Evolutionary conservation across 345 rosid genomes (phyloP), one percentile per base, ranked within the genome.

Genomic region (Eutrema heterophyllum): DNA sequence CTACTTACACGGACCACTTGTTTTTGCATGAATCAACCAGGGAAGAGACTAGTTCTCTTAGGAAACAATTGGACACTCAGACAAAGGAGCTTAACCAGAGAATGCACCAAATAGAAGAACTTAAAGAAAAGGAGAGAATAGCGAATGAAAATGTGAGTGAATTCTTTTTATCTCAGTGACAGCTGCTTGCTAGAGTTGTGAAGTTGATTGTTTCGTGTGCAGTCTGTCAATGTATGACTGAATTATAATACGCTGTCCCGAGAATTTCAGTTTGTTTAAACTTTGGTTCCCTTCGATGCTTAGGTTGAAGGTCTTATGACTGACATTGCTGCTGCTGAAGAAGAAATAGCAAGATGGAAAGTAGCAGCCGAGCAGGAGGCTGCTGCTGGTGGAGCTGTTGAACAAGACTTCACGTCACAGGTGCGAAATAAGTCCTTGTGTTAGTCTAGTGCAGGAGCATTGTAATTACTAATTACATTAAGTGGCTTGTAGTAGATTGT

Each of bases 291-390:
- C 49, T 62, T 9, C 7, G 21, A 41, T 70, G 39, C 56, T 56
- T 76, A 96, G 99, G 86, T 96, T 70, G 98, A 96, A 84, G 99
- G 98, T 77, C 93, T 96, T 64, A 92, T 96, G 98, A 81, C 86
- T 71, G 98, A 96, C 78, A 89, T 96, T 75, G 87, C 96, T 80
- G 95, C 95, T 62, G 93, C 99, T 67, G 99, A 92, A 82, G 99
- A 92, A 88, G 99, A 96, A 86, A 96, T 96, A 75, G 67, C 84
- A 21, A 86, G 99, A 83, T 96, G 99, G 99, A 96, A 92, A 89
- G 86, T 85, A 44, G 99, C 99, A 73, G 99, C 98, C 50, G 99
- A 92, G 85, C 88, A 96, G 68, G 99, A 92, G 80, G 98, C 99
- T 74, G 97, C 92, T 76, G 99, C 98, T 10, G 99, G 97, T 50